These are phyloP conservation scores for Citrus glauca DNA, from an alignment of 345 rosid genomes.

Conservation along the genomic window DNA sequence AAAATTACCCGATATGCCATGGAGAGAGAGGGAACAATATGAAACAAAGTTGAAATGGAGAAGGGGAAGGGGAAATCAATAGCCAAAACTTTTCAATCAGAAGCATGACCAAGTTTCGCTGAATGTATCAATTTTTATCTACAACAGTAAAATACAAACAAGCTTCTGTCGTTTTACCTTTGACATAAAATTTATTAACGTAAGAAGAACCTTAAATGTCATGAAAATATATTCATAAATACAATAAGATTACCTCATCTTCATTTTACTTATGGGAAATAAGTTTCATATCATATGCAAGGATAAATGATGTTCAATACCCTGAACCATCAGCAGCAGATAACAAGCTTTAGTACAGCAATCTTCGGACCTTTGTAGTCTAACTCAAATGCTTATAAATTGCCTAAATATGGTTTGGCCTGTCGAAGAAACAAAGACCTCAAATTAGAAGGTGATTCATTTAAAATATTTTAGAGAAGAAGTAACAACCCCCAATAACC, in stretches of 20 bases:
- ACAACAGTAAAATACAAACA: constrained; percentile 1
- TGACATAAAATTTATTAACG: neutral
- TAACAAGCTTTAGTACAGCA: neutral
- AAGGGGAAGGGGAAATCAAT: neutral
- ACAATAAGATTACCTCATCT: constrained; percentile 2
- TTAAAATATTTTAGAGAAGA: neutral
- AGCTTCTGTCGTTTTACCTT: neutral
- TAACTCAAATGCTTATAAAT: neutral
- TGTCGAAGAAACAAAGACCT: constrained; percentile 25
- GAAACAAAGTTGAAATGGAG: neutral
- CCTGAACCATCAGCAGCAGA: constrained; percentile 3
- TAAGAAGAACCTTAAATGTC: neutral
- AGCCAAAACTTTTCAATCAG: neutral
- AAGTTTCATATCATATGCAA: neutral
- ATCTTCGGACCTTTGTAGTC: neutral
- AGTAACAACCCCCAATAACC: neutral
- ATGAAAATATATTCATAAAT: neutral
- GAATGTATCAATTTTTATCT: neutral
- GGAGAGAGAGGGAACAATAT: neutral
- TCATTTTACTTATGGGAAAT: neutral
- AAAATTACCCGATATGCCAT: neutral
- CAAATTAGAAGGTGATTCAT: constrained; percentile 10
- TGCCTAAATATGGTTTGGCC: constrained; percentile 33
- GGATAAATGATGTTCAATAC: neutral
- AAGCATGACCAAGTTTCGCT: neutral